Evolutionary conservation across 805 yeast genomes (phyloP), one percentile per base, ranked within the genome.

Genomic region (Saturnispora sekii): DNA sequence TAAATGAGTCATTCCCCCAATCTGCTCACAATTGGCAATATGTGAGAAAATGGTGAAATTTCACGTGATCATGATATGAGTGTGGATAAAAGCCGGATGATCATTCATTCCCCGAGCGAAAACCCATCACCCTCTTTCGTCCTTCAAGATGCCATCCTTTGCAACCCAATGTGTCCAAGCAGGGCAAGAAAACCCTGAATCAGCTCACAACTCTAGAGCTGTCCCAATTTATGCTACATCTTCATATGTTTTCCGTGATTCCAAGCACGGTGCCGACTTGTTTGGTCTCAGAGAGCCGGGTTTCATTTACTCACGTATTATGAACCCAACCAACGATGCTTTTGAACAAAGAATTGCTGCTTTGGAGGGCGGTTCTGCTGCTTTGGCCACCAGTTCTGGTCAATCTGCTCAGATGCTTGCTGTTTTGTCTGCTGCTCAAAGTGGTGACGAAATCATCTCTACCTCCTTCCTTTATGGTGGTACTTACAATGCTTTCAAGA

Each of bases 351-450:
- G 98, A 68, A 73, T 90, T 48, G 94, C 96, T 44, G 94, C 94
- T 42, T 74, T 90, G 49, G 98, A 90, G 67, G 82, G 84, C 47
- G 98, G 97, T 59, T 81, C 79, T 42, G 95, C 84, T 48, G 97
- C 95, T 4, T 67, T 90, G 45, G 94, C 96, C 6, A 81, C 83
- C 21, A 65, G 95, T 17, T 88, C 97, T n/a, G 98, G 98, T 50
- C 96, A 89, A 68, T 90, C 97, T 44, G 97, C 97, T 26, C 96
- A 89, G 64, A 77, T 87, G 53, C 61, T 84, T 48, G 95, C 96
- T 16, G 70, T 88, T 61, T 73, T 84, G 32, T 86, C 86, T 46
- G 72, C 88, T 54, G 94, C 96, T 33, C 87, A 83, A 54, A 64
- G 77, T 45, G 97, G 97, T 56, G 95, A 87, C 61, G 93, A 93